Conservation (phyloP, 106 monocot species). For the Allium cepa region DNA sequence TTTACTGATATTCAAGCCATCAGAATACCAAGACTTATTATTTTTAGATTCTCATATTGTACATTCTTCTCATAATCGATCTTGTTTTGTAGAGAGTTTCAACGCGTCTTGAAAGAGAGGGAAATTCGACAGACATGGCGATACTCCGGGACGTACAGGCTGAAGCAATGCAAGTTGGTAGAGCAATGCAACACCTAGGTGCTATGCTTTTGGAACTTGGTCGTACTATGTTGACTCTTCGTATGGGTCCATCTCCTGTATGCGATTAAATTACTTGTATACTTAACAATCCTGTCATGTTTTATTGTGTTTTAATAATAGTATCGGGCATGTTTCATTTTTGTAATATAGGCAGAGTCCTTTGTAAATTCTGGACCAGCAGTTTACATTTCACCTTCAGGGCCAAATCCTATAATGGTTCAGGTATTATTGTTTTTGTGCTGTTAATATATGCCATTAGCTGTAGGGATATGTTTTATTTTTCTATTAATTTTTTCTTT, state of each 20-base stretch:
- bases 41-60: too few species aligned
- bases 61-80: too few species aligned
- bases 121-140: constrained; percentile 36
- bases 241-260: constrained; percentile 81
- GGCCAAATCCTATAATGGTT: constrained; percentile 96
- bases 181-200: constrained; percentile 86
- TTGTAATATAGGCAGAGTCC: constrained; percentile 56
- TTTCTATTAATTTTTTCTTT: neutral
- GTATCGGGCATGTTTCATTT: neutral
- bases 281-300: neutral
- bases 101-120: constrained; percentile 41
- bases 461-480: too few species aligned
- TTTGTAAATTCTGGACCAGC: constrained; percentile 88
- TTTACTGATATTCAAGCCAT: too few species aligned
- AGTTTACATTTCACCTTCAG: constrained; percentile 65
- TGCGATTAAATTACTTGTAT: constrained; percentile 12
- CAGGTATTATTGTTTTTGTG: constrained; percentile 27
- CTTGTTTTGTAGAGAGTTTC: constrained; percentile 13
- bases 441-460: neutral
- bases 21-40: too few species aligned
- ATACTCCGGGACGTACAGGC: constrained; percentile 54
- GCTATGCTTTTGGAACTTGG: constrained; percentile 92
- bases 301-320: too few species aligned
- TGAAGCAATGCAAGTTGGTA: constrained; percentile 66
- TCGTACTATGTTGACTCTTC: constrained; percentile 71